These are phyloP conservation scores for Rachicladosporium sp. DNA, from an alignment of 2,329 filamentous ascomycete species.

Conservation along the genomic window DNA sequence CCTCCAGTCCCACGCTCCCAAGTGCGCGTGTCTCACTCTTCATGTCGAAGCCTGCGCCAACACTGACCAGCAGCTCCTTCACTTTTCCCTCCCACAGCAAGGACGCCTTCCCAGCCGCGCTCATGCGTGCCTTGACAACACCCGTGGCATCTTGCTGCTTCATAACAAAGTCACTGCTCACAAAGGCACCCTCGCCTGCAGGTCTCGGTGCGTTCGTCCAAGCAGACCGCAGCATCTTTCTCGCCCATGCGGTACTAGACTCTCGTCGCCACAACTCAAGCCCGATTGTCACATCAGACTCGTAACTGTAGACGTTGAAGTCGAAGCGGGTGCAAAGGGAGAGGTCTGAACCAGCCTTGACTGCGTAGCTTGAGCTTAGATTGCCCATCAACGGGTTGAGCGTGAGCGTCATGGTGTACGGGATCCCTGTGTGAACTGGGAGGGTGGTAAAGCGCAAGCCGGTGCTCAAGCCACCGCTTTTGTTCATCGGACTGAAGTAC, in stretches of 20 bases:
- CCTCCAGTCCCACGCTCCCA: conserved; percentile 61
- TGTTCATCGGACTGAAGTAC: conserved; percentile 92
- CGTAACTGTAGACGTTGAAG: conserved; percentile 97
- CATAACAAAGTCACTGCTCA: conserved; percentile 10
- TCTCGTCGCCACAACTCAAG: conserved; percentile 65
- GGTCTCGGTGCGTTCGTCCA: conserved; percentile 21
- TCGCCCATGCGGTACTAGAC: conserved; percentile 32
- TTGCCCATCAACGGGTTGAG: conserved; percentile 91
- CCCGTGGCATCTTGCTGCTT: conserved; percentile 60
- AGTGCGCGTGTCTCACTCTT: conserved; percentile 65
- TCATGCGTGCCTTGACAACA: conserved; percentile 78
- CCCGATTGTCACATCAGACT: conserved; percentile 83
- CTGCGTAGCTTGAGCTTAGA: conserved; percentile 80
- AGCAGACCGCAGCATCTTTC: conserved; percentile 29
- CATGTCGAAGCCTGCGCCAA: conserved; percentile 76
- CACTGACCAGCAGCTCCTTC: conserved; percentile 83
- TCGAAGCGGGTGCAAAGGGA: conserved; percentile 84
- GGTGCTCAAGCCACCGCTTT: conserved; percentile 80
- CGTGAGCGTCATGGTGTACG: conserved; percentile 85
- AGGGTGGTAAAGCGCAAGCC: conserved; percentile 83
- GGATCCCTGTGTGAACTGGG: conserved; percentile 67
- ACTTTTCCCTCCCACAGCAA: conserved; percentile 86
- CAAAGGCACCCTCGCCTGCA: conserved; percentile 10
- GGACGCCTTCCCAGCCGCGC: conserved; percentile 77
- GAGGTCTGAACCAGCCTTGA: conserved; percentile 71